Conservation (phyloP, 495 filamentous ascomycete genomes). For the Neurospora terricola region DNA sequence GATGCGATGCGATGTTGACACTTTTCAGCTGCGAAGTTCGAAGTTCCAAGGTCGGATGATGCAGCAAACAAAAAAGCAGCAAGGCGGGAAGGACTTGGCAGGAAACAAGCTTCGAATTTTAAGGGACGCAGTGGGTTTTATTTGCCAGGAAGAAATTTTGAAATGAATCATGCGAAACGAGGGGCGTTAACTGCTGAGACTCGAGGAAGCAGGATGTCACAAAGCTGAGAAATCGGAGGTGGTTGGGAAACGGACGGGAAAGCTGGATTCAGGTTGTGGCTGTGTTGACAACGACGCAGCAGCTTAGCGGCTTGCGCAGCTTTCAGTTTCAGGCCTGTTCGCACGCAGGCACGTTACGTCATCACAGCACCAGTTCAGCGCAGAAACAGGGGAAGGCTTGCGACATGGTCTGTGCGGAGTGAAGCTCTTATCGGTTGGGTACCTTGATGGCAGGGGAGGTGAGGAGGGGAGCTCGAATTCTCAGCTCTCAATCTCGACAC, state of each 20-base stretch:
- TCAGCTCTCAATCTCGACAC: background rate
- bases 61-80: background rate
- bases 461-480: background rate
- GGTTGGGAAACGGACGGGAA: background rate
- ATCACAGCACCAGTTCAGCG: background rate
- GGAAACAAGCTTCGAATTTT: background rate
- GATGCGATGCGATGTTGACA: background rate
- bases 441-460: background rate
- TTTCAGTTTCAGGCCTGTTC: background rate
- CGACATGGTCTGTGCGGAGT: background rate
- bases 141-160: background rate
- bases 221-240: background rate
- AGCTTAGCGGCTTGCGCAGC: background rate
- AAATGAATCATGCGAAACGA: too few species aligned
- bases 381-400: background rate
- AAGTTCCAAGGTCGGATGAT: background rate
- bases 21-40: too few species aligned
- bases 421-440: background rate
- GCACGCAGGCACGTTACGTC: background rate
- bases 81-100: background rate
- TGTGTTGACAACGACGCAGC: background rate
- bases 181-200: too few species aligned
- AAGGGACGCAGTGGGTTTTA: background rate
- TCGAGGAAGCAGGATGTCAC: too few species aligned
- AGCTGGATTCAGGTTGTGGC: background rate